phyloP scores from a whole-genome alignment of 257 asterid genomes.

The Lycium barbarum region DNA sequence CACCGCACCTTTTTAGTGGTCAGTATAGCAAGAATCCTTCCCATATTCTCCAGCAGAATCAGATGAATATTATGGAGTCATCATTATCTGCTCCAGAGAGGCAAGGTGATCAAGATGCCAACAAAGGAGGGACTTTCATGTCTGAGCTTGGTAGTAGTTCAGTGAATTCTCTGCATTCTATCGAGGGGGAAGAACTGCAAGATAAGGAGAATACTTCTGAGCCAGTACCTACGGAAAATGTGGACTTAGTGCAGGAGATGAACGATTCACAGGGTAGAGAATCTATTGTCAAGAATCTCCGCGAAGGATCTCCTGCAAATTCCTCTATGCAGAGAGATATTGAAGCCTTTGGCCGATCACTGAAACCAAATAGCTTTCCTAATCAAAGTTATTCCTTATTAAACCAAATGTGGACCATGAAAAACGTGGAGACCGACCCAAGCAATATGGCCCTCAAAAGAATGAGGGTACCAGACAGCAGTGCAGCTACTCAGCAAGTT shows the following conservation, averaged over 20 bases:
- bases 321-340: slow-evolving; percentile 67
- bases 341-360: slow-evolving; percentile 83
- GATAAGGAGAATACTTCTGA: slow-evolving; percentile 50
- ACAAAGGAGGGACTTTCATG: slow-evolving; percentile 36
- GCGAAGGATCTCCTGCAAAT: slow-evolving; percentile 63
- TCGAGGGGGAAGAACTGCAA: slow-evolving; percentile 49
- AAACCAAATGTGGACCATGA: slow-evolving; percentile 61
- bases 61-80: slow-evolving; percentile 55
- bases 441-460: slow-evolving; percentile 62
- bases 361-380: slow-evolving; percentile 65
- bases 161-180: slow-evolving; percentile 44
- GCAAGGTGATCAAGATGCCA: slow-evolving; percentile 43
- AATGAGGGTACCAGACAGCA: slow-evolving; percentile 58
- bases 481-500: slow-evolving; percentile 45
- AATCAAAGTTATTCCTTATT: slow-evolving; percentile 56
- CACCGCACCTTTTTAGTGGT: slow-evolving; percentile 44
- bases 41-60: slow-evolving; percentile 47
- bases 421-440: slow-evolving; percentile 61
- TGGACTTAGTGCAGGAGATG: slow-evolving; percentile 40
- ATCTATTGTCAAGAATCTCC: slow-evolving; percentile 45
- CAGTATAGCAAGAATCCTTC: slow-evolving; percentile 50
- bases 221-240: slow-evolving; percentile 37
- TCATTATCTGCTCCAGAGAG: slow-evolving; percentile 48
- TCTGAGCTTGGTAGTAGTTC: slow-evolving; percentile 39
- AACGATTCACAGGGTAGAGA: slow-evolving; percentile 48